phyloP scores from a whole-genome alignment of 1,284 basidiomycete species.

The Rhodofomes roseus region DNA sequence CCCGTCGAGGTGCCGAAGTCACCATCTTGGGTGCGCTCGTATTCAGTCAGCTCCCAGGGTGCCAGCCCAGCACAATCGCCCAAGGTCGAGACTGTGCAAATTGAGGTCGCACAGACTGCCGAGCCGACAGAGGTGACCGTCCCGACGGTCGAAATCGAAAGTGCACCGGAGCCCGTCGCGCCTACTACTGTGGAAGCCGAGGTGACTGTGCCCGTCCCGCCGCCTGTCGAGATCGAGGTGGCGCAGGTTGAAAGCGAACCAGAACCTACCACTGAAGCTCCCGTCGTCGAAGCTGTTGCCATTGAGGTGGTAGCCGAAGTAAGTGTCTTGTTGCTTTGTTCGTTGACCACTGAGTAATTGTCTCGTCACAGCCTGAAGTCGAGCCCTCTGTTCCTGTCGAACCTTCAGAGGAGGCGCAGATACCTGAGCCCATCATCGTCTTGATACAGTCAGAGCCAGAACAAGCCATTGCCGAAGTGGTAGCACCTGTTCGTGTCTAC shows the following conservation, averaged over 20 bases:
- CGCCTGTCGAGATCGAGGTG: not conserved
- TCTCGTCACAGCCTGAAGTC: not conserved
- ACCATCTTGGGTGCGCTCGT: slow-evolving; percentile 34
- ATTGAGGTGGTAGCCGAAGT: not conserved
- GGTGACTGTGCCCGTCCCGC: not conserved
- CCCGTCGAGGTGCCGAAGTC: slow-evolving; percentile 11
- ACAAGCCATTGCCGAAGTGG: not conserved
- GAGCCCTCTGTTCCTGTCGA: not conserved
- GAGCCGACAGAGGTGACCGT: not conserved
- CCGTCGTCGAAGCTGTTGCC: not conserved
- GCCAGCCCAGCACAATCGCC: slow-evolving; percentile 18
- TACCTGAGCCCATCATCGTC: slow-evolving; percentile 8
- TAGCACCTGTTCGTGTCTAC: not conserved
- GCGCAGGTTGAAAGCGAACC: not conserved
- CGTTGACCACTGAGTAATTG: not conserved
- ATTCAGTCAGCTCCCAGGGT: slow-evolving; percentile 33
- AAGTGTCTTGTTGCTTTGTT: not conserved
- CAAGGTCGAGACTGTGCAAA: not conserved
- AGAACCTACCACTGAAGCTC: slow-evolving; percentile 3
- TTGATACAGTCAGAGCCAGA: not conserved
- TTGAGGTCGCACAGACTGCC: not conserved
- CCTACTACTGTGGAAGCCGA: not conserved
- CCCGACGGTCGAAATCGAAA: not conserved
- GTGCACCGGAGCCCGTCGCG: not conserved
- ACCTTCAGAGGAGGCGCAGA: slow-evolving; percentile 13